Evolutionary conservation across 2,329 filamentous ascomycete genomes (phyloP).

Genomic region (Fusarium lateritium): DNA sequence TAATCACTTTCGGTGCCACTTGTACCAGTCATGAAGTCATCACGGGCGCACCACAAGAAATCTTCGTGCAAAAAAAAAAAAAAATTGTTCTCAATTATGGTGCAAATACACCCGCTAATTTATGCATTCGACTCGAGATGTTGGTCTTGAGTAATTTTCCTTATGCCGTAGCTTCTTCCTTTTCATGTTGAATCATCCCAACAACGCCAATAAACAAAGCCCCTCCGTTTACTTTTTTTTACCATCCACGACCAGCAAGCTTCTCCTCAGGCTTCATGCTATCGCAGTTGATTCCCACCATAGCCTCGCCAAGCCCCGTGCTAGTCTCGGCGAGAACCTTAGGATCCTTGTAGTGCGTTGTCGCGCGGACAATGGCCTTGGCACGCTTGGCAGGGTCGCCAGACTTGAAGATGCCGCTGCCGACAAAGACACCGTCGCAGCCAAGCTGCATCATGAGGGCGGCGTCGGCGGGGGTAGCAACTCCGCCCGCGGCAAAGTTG

Average conservation of each 20-base stretch:
- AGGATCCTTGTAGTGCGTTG: conserved; percentile 89
- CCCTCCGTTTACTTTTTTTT: conserved; percentile 44
- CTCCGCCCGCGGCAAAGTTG: conserved; percentile 97
- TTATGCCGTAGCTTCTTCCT: background rate
- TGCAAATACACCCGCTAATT: conserved; percentile 32
- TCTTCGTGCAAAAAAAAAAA: background rate
- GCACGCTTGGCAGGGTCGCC: conserved; percentile 92
- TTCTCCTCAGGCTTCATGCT: conserved; percentile 84
- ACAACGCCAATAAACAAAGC: conserved; percentile 27
- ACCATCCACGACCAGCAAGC: conserved; percentile 90
- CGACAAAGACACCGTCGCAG: conserved; percentile 98
- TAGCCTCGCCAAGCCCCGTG: conserved; percentile 93
- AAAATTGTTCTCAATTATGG: conserved; percentile 31
- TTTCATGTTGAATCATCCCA: conserved; percentile 33
- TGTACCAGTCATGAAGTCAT: background rate
- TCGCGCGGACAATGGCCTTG: conserved; percentile 93
- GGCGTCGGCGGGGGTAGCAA: conserved; percentile 98
- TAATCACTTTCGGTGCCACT: too few relatives aligned
- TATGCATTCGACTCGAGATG: conserved; percentile 25
- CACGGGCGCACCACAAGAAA: background rate
- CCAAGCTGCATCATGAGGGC: conserved; percentile 99
- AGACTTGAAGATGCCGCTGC: conserved; percentile 97
- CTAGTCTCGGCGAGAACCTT: conserved; percentile 90
- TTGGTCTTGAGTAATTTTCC: conserved; percentile 1
- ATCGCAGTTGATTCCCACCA: conserved; percentile 94